Evolutionary conservation across 1,139 yeast genomes (phyloP).

Genomic region (Suhomyces ambrosiae): DNA sequence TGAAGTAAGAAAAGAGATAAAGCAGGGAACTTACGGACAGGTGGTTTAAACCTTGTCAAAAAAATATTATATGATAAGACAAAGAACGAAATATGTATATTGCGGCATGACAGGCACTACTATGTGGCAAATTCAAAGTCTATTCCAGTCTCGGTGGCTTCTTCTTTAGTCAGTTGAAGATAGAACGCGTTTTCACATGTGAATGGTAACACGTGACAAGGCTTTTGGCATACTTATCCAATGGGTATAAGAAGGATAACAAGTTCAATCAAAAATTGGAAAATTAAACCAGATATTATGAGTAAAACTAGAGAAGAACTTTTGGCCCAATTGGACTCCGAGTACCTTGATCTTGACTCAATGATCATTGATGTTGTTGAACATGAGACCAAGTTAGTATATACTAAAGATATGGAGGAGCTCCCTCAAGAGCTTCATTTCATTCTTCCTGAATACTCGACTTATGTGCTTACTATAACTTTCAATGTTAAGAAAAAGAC

Average conservation of each 20-base stretch:
- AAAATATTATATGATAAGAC: background rate
- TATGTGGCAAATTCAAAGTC: too few species aligned
- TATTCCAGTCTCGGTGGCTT: too few species aligned
- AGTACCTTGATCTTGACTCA: slow-evolving; percentile 27
- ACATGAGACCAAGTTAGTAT: slow-evolving; percentile 23
- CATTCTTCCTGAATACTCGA: slow-evolving; percentile 35
- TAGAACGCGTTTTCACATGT: too few species aligned
- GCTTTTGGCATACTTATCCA: too few species aligned
- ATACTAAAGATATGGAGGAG: slow-evolving; percentile 29
- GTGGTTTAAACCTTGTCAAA: slow-evolving; percentile 6
- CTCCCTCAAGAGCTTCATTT: slow-evolving; percentile 33
- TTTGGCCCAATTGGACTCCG: slow-evolving; percentile 26
- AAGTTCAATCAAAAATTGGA: background rate
- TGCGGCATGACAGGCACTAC: too few species aligned
- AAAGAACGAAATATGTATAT: too few species aligned
- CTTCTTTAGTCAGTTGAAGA: too few species aligned
- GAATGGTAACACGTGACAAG: too few species aligned
- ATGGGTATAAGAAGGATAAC: background rate
- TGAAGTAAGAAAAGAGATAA: slow-evolving; percentile 44
- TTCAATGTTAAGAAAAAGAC: slow-evolving; percentile 30
- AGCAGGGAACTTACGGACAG: slow-evolving; percentile 50
- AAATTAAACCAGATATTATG: background rate
- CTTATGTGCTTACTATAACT: slow-evolving; percentile 32
- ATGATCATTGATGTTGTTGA: slow-evolving; percentile 35
- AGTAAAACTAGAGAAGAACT: slow-evolving; percentile 19